These are phyloP conservation scores for Huiozyma naganishii DNA, from an alignment of 805 yeast genomes.

Conservation along the genomic window DNA sequence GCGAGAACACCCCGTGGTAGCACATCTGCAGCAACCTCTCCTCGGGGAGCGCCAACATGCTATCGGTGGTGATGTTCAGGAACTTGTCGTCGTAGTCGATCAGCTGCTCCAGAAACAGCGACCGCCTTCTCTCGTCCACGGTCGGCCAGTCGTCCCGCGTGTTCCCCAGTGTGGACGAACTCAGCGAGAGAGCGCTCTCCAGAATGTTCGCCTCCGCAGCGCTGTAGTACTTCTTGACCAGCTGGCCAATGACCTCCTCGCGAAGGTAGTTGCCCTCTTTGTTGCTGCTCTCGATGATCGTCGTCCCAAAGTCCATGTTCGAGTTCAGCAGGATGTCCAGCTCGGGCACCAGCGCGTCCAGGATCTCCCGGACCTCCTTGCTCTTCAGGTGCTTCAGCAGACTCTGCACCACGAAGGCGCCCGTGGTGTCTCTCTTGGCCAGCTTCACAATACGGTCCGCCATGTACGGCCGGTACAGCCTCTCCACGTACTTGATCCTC, in stretches of 20 bases:
- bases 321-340: slow-evolving; percentile 50
- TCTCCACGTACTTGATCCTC: slow-evolving; percentile 56
- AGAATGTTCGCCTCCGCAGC: slow-evolving; percentile 37
- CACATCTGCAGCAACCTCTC: slow-evolving; percentile 65
- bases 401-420: slow-evolving; percentile 68
- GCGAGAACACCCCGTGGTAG: slow-evolving; percentile 83
- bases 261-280: slow-evolving; percentile 46
- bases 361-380: slow-evolving; percentile 48
- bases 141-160: slow-evolving; percentile 88
- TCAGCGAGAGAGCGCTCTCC: slow-evolving; percentile 56
- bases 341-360: slow-evolving; percentile 58
- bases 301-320: slow-evolving; percentile 58
- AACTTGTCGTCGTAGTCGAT: slow-evolving; percentile 58
- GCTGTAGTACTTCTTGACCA: slow-evolving; percentile 35
- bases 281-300: slow-evolving; percentile 56
- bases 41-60: slow-evolving; percentile 47
- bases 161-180: slow-evolving; percentile 67
- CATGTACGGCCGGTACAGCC: slow-evolving; percentile 64
- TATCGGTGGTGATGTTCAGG: slow-evolving; percentile 46
- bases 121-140: slow-evolving; percentile 73
- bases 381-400: slow-evolving; percentile 54
- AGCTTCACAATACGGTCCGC: slow-evolving; percentile 60
- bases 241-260: slow-evolving; percentile 44
- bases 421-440: slow-evolving; percentile 74
- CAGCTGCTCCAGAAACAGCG: slow-evolving; percentile 62